Evolutionary conservation across 768 basidiomycete genomes (phyloP), one percentile per base, ranked within the genome.

Genomic region (Suillus decipiens): DNA sequence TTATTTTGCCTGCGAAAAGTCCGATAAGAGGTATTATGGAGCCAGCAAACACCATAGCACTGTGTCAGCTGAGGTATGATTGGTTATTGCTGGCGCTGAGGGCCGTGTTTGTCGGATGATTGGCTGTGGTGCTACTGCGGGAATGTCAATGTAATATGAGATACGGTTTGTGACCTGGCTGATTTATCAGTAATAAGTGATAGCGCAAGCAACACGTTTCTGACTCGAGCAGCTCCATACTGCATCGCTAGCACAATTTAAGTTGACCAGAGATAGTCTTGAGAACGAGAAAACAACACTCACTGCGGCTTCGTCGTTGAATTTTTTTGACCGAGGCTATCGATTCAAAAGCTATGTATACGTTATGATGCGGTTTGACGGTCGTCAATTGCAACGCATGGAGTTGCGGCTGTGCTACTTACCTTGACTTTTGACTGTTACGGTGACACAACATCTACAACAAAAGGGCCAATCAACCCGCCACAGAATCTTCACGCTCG

Each of bases 31-130:
- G n/a, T n/a, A n/a, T n/a, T 28, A 28, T 3, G 3, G 28, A 28
- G 28, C 28, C 28, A 28, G 28, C 37, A 85, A 71, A 6, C 73
- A 72, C 0, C 72, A 28, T 28, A 3, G 28, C 28, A 12, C 43
- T 15, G 51, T 50, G 36, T 67, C 64, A 34, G 33, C 57, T 10
- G 60, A 24, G 15, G 47, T 34, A 12, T 37, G 1, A 2, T 43
- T 28, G 5, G 39, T 11, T 36, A 58, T 5, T 48, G 61, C 37
- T 61, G 64, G 48, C 45, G 61, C 63, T 61, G 63, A 54, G 57
- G 64, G 47, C 17, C 59, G 19, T 24, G 53, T 41, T 1, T 67
- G 64, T 9, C 57, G 66, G 14, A 62, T 55, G 39, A 24, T 17
- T 33, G 12, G 31, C n/a, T 33, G 31, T 28, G 43, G 28, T 17